These are phyloP conservation scores for Colletotrichum phormii DNA, from an alignment of 2,329 filamentous ascomycete species.

Conservation along the genomic window DNA sequence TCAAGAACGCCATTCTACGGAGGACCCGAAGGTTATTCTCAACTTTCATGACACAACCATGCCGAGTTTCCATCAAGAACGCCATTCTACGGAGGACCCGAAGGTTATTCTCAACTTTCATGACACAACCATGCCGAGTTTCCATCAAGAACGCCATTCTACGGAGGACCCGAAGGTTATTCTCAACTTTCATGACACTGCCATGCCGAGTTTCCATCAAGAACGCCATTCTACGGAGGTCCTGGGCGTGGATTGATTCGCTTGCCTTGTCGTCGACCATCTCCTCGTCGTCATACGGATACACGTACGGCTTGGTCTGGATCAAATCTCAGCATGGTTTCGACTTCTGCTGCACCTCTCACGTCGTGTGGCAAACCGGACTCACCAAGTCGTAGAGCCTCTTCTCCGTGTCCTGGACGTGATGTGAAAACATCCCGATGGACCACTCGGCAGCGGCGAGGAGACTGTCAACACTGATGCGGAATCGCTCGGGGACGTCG, in stretches of 20 bases:
- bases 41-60: conserved; percentile 6
- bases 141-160: conserved; percentile 28
- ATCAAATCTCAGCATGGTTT: neutral
- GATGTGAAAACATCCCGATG: conserved; percentile 11
- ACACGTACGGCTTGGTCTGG: conserved; percentile 10
- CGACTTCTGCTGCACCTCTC: neutral
- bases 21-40: conserved; percentile 26
- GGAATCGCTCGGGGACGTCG: conserved; percentile 5
- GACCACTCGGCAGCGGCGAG: conserved; percentile 18
- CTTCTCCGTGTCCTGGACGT: conserved; percentile 19
- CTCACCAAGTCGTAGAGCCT: conserved; percentile 24
- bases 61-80: conserved; percentile 21
- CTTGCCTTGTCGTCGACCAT: neutral
- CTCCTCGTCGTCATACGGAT: conserved; percentile 13
- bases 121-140: conserved; percentile 6
- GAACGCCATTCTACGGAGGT: conserved; percentile 25
- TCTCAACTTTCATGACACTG: conserved; percentile 12
- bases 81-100: conserved; percentile 24
- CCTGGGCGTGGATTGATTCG: conserved; percentile 17
- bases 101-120: conserved; percentile 22
- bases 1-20: conserved; percentile 24
- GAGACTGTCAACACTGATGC: conserved; percentile 6
- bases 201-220: conserved; percentile 21
- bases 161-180: conserved; percentile 20
- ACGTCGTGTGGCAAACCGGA: neutral